A percentile compares a stretch with the other conserved stretches of the same genome.
Evolutionary conservation across 75 land plant genomes (phyloP).

Genomic region (Pinus albicaulis): DNA sequence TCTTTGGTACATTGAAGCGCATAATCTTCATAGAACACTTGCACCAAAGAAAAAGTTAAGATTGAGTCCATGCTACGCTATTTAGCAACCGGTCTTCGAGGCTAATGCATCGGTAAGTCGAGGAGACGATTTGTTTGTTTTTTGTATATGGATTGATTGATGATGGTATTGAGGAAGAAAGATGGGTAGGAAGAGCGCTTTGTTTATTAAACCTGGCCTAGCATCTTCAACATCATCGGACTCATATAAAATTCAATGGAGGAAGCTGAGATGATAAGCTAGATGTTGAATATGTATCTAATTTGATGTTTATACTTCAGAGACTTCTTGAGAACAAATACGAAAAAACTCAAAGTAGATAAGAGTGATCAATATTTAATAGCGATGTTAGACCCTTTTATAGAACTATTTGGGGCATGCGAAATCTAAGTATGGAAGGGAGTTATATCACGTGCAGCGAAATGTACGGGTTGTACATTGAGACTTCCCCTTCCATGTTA

Average conservation of each 20-base stretch:
- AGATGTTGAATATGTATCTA: slow-evolving; percentile 18
- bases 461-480: slow-evolving; percentile 49
- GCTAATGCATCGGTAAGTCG: slow-evolving; percentile 61
- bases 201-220: background rate
- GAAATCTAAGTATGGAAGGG: slow-evolving; percentile 74
- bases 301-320: slow-evolving; percentile 78
- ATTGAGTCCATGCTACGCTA: slow-evolving; percentile 60
- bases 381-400: slow-evolving; percentile 81
- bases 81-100: slow-evolving; percentile 75
- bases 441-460: slow-evolving; percentile 57
- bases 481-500: slow-evolving; percentile 76
- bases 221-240: slow-evolving; percentile 4
- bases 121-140: slow-evolving; percentile 65
- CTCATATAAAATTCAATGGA: background rate
- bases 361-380: slow-evolving; percentile 44
- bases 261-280: background rate
- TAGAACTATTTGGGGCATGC: slow-evolving; percentile 54
- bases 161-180: slow-evolving; percentile 41
- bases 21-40: slow-evolving; percentile 49
- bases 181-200: background rate
- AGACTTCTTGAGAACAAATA: slow-evolving; percentile 41
- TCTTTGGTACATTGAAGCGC: slow-evolving; percentile 50
- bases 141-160: slow-evolving; percentile 69
- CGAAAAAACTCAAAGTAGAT: slow-evolving; percentile 56
- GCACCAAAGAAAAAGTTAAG: slow-evolving; percentile 55